phyloP scores from a whole-genome alignment of 2,329 filamentous ascomycete genomes.

The Fusarium humuli region DNA sequence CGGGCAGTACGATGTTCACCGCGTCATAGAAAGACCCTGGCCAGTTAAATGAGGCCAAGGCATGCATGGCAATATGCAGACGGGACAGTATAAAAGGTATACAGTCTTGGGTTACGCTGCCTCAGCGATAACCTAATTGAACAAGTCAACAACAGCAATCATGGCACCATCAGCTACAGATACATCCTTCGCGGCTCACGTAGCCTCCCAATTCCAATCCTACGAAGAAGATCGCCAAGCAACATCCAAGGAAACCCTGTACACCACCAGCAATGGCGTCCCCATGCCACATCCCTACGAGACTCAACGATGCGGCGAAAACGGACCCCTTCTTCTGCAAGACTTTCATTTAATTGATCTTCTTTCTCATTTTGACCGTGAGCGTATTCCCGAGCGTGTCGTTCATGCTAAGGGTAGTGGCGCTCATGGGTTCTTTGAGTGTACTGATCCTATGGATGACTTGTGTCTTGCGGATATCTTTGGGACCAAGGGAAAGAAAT shows the following conservation, averaged over 20 bases:
- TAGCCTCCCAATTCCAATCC: slow-evolving; percentile 52
- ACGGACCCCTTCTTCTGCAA: slow-evolving; percentile 67
- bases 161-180: slow-evolving; percentile 48
- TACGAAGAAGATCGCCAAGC: slow-evolving; percentile 56
- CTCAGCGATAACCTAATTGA: neutral
- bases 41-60: neutral
- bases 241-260: slow-evolving; percentile 57
- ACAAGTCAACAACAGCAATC: no score
- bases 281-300: slow-evolving; percentile 70
- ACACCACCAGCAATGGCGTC: slow-evolving; percentile 67
- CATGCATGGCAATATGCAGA: slow-evolving; percentile 4
- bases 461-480: slow-evolving; percentile 65
- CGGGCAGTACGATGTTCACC: slow-evolving; percentile 2
- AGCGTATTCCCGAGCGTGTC: slow-evolving; percentile 71
- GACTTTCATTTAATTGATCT: slow-evolving; percentile 73
- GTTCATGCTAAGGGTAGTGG: slow-evolving; percentile 71
- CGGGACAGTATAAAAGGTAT: neutral
- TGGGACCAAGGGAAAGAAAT: slow-evolving; percentile 74
- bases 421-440: slow-evolving; percentile 66
- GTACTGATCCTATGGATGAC: slow-evolving; percentile 62
- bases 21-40: slow-evolving; percentile 29
- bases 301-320: slow-evolving; percentile 66
- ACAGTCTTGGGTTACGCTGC: neutral
- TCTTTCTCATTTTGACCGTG: slow-evolving; percentile 70
- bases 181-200: slow-evolving; percentile 54